Base-by-base conservation (phyloP, 2,329 filamentous ascomycete species). In the Neocatenulostroma microsporum region DNA sequence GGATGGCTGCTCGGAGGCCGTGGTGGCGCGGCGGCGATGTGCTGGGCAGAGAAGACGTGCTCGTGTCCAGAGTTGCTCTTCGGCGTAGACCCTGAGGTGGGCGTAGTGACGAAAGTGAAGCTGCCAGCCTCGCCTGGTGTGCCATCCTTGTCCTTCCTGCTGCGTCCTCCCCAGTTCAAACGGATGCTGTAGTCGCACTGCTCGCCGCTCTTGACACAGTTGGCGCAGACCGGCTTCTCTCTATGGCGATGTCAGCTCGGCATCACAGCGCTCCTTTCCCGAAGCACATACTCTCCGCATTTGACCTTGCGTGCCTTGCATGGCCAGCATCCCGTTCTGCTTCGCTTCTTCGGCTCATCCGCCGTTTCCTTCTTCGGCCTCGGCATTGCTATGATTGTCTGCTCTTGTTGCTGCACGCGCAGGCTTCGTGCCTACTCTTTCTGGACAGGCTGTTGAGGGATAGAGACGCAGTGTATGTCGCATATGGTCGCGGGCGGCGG, bases 261-360 rank as follows among this genome's bases (percentile, higher is more conserved):
- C n/a, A n/a, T n/a, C n/a, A n/a, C n/a, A n/a, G n/a, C n/a, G n/a
- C n/a, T n/a, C n/a, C n/a, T n/a, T n/a, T n/a, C n/a, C n/a, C n/a
- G n/a, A n/a, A n/a, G n/a, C n/a, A n/a, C n/a, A n/a, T n/a, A n/a
- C n/a, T n/a, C 9, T 45, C 81, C 83, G 62, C 84, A 89, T 67
- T 88, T 88, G 45, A 84, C 75, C 60, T 84, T 89, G 42, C 82
- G 74, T 45, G 74, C 73, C 64, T 88, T 88, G 66, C 84, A 88
- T 10, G 81, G 82, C 78, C 78, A 82, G 58, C 79, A 83, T 30
- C 79, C 79, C 50, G 77, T 81, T 30, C 79, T 73, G 48, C 76
- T 81, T 51, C 79, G 68, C 51, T 68, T 74, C 62, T 82, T 83
- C 5, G 78, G 76, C 58, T 80, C 75, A 41, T 70, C 71, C 37